A percentile compares a stretch with the other conserved stretches of the same genome.
Conservation (phyloP, 495 filamentous ascomycete genomes). For the Echria macrotheca region DNA sequence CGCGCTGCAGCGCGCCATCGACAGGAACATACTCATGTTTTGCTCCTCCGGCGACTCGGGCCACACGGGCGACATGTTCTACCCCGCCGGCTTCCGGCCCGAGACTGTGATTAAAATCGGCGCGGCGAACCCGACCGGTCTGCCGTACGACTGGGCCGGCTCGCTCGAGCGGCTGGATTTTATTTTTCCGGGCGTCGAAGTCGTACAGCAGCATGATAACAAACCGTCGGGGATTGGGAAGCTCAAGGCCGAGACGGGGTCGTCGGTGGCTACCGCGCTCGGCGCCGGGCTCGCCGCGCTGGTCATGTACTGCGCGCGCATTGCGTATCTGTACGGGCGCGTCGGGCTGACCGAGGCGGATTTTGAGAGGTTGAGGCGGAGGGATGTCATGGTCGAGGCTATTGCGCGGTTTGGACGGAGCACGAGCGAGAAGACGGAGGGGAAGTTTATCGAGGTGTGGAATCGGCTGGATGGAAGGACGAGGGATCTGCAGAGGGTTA, state of each 20-base stretch:
- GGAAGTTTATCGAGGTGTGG: slow-evolving; percentile 2
- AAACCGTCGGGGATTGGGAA: not conserved
- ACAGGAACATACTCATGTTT: slow-evolving; percentile 10
- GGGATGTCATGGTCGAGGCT: not conserved
- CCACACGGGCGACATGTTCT: not conserved
- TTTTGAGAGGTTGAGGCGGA: not conserved
- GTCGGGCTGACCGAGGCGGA: not conserved
- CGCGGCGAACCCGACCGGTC: not conserved
- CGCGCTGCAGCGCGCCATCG: not conserved
- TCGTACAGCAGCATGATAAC: not conserved
- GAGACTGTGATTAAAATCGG: slow-evolving; percentile 6
- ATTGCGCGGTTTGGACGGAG: not conserved
- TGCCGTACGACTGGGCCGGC: not conserved
- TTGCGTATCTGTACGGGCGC: not conserved
- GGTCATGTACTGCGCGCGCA: slow-evolving; percentile 11
- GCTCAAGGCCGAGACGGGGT: not conserved
- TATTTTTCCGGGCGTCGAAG: slow-evolving; percentile 1
- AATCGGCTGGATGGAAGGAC: not conserved
- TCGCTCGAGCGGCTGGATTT: not conserved
- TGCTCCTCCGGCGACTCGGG: slow-evolving; percentile 10
- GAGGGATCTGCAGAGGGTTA: not conserved
- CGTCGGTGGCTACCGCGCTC: slow-evolving; percentile 7
- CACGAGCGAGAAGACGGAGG: not conserved
- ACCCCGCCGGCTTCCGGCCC: not conserved
- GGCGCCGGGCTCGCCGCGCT: slow-evolving; percentile 6